Percentiles rank a stretch among this genome's conserved stretches.
These are phyloP conservation scores for Mortierella claussenii DNA, from an alignment of 192 early-diverging fungal genomes.

Conservation along the genomic window DNA sequence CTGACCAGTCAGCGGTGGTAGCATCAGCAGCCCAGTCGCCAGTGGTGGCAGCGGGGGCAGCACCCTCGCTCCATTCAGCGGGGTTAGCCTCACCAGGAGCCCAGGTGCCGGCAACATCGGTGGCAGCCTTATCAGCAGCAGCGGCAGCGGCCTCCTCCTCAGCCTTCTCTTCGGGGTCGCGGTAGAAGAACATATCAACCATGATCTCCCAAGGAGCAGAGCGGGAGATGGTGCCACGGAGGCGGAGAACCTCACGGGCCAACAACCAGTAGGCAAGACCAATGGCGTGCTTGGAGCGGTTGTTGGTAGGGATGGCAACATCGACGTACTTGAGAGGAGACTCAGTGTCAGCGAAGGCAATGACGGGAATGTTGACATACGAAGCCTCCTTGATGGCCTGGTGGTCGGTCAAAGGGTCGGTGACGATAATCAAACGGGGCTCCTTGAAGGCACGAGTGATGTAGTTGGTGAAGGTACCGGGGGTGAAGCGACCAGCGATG, in stretches of 20 bases:
- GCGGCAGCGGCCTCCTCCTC: constrained; percentile 87
- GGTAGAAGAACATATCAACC: constrained; percentile 99
- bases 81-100: constrained; percentile 54
- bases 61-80: constrained; percentile 34
- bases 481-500: constrained; percentile 99
- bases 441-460: constrained; percentile 99
- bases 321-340: constrained; percentile 95
- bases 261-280: constrained; percentile 98
- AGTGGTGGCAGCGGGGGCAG: constrained; percentile 17
- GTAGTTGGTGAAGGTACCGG: constrained; percentile 99
- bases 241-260: constrained; percentile 98
- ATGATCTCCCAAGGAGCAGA: constrained; percentile 93
- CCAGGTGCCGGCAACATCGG: constrained; percentile 49
- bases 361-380: constrained; percentile 99
- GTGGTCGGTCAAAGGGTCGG: constrained; percentile 98
- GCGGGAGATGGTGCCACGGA: constrained; percentile 92
- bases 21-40: constrained; percentile 34
- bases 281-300: constrained; percentile 98
- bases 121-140: constrained; percentile 63
- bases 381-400: constrained; percentile 99
- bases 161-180: constrained; percentile 96
- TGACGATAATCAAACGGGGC: constrained; percentile 96
- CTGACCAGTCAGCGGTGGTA: constrained; percentile 46
- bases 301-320: constrained; percentile 99
- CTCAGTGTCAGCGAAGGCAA: constrained; percentile 99